Conservation (phyloP, 2,329 filamentous ascomycete genomes). For the Talaromyces pinophilus region DNA sequence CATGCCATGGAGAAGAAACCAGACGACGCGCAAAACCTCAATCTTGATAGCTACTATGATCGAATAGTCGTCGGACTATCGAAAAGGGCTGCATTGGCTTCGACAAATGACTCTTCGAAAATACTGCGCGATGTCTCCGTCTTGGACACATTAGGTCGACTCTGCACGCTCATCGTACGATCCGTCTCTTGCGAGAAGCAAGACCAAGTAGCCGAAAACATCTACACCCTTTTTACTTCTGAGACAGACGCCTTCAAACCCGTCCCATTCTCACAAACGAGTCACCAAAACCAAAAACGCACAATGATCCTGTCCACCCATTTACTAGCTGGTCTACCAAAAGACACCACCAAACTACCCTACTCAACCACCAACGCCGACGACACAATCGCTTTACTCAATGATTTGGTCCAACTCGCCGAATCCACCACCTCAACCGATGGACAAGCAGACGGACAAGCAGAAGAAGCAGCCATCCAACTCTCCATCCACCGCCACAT, state of each 20-base stretch:
- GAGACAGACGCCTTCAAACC: constrained; percentile 35
- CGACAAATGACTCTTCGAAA: constrained; percentile 36
- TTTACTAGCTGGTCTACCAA: constrained; percentile 55
- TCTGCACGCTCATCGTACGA: constrained; percentile 61
- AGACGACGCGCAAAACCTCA: constrained; percentile 41
- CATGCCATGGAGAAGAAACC: constrained; percentile 61
- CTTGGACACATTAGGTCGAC: constrained; percentile 61
- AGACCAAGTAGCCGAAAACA: constrained; percentile 53
- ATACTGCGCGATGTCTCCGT: constrained; percentile 54
- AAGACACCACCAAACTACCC: constrained; percentile 34
- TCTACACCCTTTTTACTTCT: constrained; percentile 55
- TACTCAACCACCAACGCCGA: constrained; percentile 32
- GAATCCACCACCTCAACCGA: constrained; percentile 26
- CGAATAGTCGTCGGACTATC: constrained; percentile 53
- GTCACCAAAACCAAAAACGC: constrained; percentile 40
- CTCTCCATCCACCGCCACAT: constrained; percentile 46
- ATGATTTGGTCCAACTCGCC: constrained; percentile 39
- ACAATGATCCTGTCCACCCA: constrained; percentile 60
- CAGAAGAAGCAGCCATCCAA: constrained; percentile 37
- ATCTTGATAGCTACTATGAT: constrained; percentile 51
- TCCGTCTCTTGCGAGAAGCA: constrained; percentile 56
- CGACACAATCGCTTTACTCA: constrained; percentile 39
- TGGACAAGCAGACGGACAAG: neutral
- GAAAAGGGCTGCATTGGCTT: constrained; percentile 41
- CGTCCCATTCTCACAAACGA: constrained; percentile 37